A percentile compares a stretch with the other conserved stretches of the same genome.
Conservation (phyloP, 352 stramenopile species). For the Phytophthora pseudosyringae region DNA sequence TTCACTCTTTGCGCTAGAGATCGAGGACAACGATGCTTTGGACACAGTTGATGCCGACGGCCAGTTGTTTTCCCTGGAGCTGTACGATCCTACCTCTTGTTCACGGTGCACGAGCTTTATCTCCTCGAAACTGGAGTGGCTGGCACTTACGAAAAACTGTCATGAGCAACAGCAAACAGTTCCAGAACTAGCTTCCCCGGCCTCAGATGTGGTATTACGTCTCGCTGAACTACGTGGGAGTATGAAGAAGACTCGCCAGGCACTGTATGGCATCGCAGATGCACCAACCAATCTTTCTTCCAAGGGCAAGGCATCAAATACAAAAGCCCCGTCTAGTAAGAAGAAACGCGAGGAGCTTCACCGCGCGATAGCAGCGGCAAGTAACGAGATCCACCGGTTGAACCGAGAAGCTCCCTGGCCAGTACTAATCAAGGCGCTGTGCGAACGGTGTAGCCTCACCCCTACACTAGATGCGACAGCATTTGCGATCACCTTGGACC, state of each 20-base stretch:
- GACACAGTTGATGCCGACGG: constrained; percentile 1
- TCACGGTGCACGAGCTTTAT: constrained; percentile 15
- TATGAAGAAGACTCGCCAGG: constrained; percentile 16
- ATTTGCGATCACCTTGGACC: constrained; percentile 40
- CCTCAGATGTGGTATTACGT: constrained; percentile 18
- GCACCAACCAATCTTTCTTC: constrained; percentile 5
- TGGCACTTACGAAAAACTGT: constrained; percentile 49
- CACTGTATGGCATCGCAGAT: constrained; percentile 16
- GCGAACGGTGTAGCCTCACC: constrained; percentile 37
- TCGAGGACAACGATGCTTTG: neutral
- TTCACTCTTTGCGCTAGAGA: constrained; percentile 39
- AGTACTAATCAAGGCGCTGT: constrained; percentile 41
- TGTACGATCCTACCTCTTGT: constrained; percentile 47
- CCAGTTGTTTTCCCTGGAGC: constrained; percentile 36
- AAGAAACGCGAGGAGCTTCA: constrained; percentile 39
- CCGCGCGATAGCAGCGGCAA: constrained; percentile 16
- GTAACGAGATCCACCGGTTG: constrained; percentile 31
- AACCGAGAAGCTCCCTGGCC: constrained; percentile 42
- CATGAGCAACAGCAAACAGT: constrained; percentile 49
- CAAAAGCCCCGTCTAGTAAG: constrained; percentile 16
- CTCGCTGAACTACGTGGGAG: constrained; percentile 17
- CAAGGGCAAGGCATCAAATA: constrained; percentile 35
- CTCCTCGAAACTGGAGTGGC: constrained; percentile 47
- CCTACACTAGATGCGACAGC: neutral
- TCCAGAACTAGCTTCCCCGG: constrained; percentile 32